These are phyloP conservation scores for Chaetomium sp. DNA, from an alignment of 2,329 filamentous ascomycete genomes.

Conservation along the genomic window DNA sequence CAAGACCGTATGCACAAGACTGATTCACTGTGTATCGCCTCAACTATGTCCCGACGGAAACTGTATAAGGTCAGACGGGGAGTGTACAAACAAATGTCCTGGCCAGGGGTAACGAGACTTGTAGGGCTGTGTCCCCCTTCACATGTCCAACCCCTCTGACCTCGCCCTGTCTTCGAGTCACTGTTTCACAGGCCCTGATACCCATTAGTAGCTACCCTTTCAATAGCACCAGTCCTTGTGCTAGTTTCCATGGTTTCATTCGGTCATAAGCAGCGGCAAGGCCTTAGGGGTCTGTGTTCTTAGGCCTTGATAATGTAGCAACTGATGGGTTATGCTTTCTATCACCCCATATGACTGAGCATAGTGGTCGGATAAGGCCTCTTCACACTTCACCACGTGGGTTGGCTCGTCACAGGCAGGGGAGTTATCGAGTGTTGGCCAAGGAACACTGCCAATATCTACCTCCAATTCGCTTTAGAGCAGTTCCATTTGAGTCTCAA, in stretches of 20 bases:
- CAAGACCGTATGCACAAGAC: background rate
- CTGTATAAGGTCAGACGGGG: background rate
- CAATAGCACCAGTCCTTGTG: too few relatives aligned
- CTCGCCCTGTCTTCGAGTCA: background rate
- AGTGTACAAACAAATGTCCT: background rate
- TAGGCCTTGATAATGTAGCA: too few relatives aligned
- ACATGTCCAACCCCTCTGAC: background rate
- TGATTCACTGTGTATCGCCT: background rate
- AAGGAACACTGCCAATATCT: background rate
- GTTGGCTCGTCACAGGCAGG: background rate
- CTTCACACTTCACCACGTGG: background rate
- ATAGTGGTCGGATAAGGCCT: background rate
- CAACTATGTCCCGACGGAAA: background rate
- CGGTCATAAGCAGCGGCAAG: background rate
- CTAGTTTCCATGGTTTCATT: too few relatives aligned
- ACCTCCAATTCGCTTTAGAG: background rate
- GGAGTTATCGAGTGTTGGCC: background rate
- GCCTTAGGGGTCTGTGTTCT: too few relatives aligned
- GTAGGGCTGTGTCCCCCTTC: background rate
- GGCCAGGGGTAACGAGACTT: background rate
- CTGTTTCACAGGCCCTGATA: background rate
- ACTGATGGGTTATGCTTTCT: background rate
- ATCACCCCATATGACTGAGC: background rate
- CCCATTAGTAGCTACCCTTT: background rate
- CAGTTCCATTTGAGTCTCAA: background rate